Base-by-base conservation (phyloP, 2,329 filamentous ascomycete species). In the Metarhizium rileyi region DNA sequence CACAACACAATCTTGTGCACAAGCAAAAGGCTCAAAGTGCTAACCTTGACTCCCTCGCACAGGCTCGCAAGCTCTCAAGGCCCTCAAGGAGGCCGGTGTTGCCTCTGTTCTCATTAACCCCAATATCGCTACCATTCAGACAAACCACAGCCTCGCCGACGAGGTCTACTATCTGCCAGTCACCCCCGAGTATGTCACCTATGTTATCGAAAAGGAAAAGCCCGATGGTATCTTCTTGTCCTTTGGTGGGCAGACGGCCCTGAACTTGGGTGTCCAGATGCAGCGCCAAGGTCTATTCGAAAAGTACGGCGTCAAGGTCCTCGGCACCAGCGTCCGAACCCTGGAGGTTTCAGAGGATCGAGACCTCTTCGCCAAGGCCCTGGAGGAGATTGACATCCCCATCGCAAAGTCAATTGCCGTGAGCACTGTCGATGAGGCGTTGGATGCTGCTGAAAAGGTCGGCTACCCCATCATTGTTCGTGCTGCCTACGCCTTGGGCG, bases 141-240 rank as follows among this genome's bases (percentile, higher is more conserved):
- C 91, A 60, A 90, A 94, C 68, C 91, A 97, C 77, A 84, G 86
- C 63, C 86, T 97, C 65, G 90, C 90, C 63, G 91, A 97, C 66
- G 90, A 97, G 73, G 87, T 97, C 63, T 97, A 97, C 78, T 97
- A 96, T 71, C 84, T 97, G 35, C 93, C 93, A 50, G 90, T 98
- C 61, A 98, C 93, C 18, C 87, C 91, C 56, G 91, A 97, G 78
- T 98, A 97, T 72, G 90, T 96, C 65, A 86, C 86, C 63, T 91
- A 97, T 70, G 91, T 98, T 54, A 97, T 98, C 66, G 90, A 97
- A 75, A 85, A 87, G 63, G 93, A 97, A 73, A 82, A 84, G 66
- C 93, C 93, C 40, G 93, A 98, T 74, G 93, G 91, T 62, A 95
- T 98, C 68, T 93, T 97, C 74, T 80, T 97, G 61, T 93, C 90